phyloP scores from a whole-genome alignment of 78 protist species.

The Dictyostelium purpureum region DNA sequence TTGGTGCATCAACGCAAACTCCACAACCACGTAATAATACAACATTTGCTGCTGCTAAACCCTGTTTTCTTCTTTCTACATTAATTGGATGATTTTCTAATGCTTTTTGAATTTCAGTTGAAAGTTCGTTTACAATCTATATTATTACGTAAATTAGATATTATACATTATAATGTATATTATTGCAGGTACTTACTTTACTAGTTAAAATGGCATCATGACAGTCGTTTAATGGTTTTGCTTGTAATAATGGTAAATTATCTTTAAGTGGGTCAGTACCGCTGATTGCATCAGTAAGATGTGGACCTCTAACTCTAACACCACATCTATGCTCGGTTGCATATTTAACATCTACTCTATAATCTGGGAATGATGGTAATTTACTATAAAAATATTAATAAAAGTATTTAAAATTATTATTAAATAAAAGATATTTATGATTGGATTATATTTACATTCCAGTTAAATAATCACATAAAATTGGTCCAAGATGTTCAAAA shows the following conservation, averaged over 20 bases:
- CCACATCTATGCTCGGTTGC: conserved; percentile 94
- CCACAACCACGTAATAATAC: conserved; percentile 94
- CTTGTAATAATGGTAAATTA: conserved; percentile 67
- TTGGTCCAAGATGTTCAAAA: conserved; percentile 89
- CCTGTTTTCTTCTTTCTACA: conserved; percentile 63
- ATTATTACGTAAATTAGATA: background rate
- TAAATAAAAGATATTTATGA: background rate
- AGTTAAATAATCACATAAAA: conserved; percentile 75
- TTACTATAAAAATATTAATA: no score
- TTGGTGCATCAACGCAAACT: conserved; percentile 76
- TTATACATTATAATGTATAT: background rate
- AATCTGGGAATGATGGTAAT: conserved; percentile 77
- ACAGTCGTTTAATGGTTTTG: conserved; percentile 37
- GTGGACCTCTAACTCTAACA: conserved; percentile 90
- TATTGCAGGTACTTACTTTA: background rate
- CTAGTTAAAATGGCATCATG: conserved; percentile 51
- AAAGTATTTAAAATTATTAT: background rate
- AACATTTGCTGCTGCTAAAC: conserved; percentile 82
- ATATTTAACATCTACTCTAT: conserved; percentile 80
- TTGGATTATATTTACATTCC: conserved; percentile 66
- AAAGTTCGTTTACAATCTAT: conserved; percentile 80
- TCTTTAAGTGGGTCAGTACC: conserved; percentile 94
- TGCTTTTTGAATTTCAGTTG: conserved; percentile 56
- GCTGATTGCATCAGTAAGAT: conserved; percentile 76
- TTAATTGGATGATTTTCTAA: conserved; percentile 86